Evolutionary conservation across 1,284 basidiomycete genomes (phyloP), one percentile per base, ranked within the genome.

Genomic region (Rhizoctonia solani): DNA sequence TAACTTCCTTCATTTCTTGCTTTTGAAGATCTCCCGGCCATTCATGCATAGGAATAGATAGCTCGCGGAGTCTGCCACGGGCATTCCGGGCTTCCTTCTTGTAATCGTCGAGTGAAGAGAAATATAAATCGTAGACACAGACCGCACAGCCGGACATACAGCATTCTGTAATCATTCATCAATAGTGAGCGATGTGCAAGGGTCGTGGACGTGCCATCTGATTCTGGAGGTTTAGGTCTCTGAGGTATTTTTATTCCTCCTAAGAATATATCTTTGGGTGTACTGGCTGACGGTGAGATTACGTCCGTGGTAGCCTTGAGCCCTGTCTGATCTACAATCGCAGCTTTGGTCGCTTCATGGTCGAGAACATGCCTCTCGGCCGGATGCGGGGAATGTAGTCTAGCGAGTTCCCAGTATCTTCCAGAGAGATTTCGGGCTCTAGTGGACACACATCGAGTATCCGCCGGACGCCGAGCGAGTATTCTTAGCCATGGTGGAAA

Each of bases 61-160:
- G 68, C 4, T 66, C 56, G 1, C 56, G 30, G 2, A 81, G 73
- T 29, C 73, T 73, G 1, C 54, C 41, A n/a, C 74, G 74, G 3
- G 78, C 78, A 0, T 61, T 46, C 1, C 68, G 67, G 16, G 81
- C 69, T 2, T 76, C 73, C 2, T 66, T 56, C 54, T 75, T 76
- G 69, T 79, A 81, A 21, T 72, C 73, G 52, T 79, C 74, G 16
- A 80, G 72, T 23, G 79, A 79, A 46, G 80, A 79, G 27, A 77
- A 75, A 72, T 81, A 81, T 50, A 81, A 73, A n/a, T 78, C 79
- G 71, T 81, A 80, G 1, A 80, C 78, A 71, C 80, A 81, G 67
- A 79, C 76, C 0, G 78, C 78, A 68, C 80, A 81, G 5, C 80
- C 79, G 29, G 76, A 77, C 78, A 78, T 79, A 71, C 79, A 80